phyloP scores from a whole-genome alignment of 192 early-diverging fungal species.

The Backusella psychrophila region DNA sequence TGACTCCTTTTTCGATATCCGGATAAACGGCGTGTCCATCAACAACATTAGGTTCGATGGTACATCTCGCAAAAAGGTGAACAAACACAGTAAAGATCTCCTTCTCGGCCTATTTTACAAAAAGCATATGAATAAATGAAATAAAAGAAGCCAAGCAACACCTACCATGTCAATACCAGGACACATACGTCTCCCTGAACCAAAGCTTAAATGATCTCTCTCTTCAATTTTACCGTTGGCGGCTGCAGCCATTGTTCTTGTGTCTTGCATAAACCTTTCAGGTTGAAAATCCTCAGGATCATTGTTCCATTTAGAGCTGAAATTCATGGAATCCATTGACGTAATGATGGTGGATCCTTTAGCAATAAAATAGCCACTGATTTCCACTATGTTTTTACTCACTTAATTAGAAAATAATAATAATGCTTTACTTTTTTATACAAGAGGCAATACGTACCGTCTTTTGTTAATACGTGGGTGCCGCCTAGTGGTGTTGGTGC shows the following conservation, averaged over 20 bases:
- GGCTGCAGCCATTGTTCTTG: not conserved
- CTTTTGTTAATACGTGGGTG: not conserved
- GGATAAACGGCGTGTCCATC: not conserved
- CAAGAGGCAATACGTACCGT: not conserved
- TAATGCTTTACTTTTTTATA: too few species aligned
- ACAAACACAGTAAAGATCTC: not conserved
- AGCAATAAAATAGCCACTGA: not conserved
- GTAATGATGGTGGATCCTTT: not conserved
- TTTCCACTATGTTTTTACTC: not conserved
- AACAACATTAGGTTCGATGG: not conserved
- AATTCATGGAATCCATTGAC: not conserved
- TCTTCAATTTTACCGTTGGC: not conserved
- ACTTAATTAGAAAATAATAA: too few species aligned
- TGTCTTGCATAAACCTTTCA: not conserved
- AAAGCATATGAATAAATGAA: not conserved
- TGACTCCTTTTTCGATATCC: not conserved
- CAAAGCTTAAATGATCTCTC: constrained; percentile 9
- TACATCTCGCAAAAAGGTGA: not conserved
- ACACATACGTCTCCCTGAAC: not conserved
- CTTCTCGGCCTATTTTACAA: not conserved
- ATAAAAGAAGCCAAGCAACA: not conserved
- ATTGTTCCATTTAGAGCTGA: not conserved
- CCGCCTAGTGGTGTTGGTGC: not conserved
- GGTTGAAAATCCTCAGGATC: constrained; percentile 2
- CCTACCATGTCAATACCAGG: not conserved